phyloP scores from a whole-genome alignment of 306 rosid species.

The Adenanthera pavonina region DNA sequence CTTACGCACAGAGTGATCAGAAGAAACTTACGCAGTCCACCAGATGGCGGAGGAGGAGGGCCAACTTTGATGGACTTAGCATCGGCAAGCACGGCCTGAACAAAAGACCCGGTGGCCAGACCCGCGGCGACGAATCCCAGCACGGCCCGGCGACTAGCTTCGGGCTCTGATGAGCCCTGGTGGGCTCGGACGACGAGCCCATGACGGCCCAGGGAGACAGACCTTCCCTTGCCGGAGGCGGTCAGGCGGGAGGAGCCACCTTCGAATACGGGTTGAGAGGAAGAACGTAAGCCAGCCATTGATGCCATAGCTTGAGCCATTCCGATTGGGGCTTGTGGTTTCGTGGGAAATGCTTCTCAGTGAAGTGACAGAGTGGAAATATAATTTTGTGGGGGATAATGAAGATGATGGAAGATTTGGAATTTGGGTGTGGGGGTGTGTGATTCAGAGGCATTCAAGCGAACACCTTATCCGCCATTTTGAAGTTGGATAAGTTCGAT shows the following conservation, averaged over 20 bases:
- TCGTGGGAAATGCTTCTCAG: background rate
- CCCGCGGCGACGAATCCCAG: slow-evolving; percentile 87
- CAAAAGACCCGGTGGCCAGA: slow-evolving; percentile 81
- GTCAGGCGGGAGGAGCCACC: slow-evolving; percentile 72
- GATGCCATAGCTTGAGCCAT: slow-evolving; percentile 96
- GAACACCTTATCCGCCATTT: slow-evolving; percentile 68
- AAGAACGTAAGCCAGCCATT: slow-evolving; percentile 79
- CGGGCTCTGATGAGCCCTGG: slow-evolving; percentile 55
- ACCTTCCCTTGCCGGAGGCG: slow-evolving; percentile 41
- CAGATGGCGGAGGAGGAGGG: slow-evolving; percentile 86
- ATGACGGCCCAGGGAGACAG: slow-evolving; percentile 41
- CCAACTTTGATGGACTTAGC: slow-evolving; percentile 91
- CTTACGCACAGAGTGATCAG: background rate
- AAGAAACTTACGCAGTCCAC: slow-evolving; percentile 84
- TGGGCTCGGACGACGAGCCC: slow-evolving; percentile 69
- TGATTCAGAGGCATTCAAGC: slow-evolving; percentile 52
- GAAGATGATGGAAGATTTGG: slow-evolving; percentile 17
- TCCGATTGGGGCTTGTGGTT: background rate
- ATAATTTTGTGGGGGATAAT: slow-evolving; percentile 34
- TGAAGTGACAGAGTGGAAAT: slow-evolving; percentile 40
- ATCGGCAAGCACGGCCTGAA: slow-evolving; percentile 86
- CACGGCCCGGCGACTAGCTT: slow-evolving; percentile 73
- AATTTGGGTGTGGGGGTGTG: slow-evolving; percentile 45
- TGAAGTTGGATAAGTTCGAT: slow-evolving; percentile 78
- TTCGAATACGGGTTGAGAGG: slow-evolving; percentile 78